Evolutionary conservation across 495 filamentous ascomycete species (phyloP), one percentile per base, ranked within the genome.

Genomic region (Aspergillus taichungensis): DNA sequence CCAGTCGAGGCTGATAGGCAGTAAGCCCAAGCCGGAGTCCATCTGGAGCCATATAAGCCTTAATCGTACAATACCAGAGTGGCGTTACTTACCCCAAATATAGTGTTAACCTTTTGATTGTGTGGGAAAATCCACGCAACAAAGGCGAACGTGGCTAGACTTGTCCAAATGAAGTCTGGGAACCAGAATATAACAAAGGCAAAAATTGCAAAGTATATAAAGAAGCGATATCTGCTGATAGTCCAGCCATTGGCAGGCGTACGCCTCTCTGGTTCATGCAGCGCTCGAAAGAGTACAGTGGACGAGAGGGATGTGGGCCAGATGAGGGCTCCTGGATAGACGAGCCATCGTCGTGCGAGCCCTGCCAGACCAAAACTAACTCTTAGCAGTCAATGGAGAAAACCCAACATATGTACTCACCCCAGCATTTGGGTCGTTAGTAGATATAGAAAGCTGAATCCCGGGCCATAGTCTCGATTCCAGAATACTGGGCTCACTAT

Each of bases 11-110:
- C 84, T 90, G 47, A 91, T 54, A 8, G 86, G 86, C 47, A 89
- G 83, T 11, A 91, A 57, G 0, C 87, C 87, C 31, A 91, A 63
- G 27, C 86, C 86, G 5, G 86, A 88, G 28, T 77, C 67, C 29
- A 87, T 81, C 38, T 87, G 79, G 3, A n/a, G 3, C 6, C 12
- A 13, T 37, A 53, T 81, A 84, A 39, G 81, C 68, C 3, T 0
- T 76, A 74, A 52, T 87, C 80, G 82, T 82, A 87, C 6, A 80
- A 87, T 42, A 85, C 58, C 30, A 84, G 73, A 56, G 72, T 85
- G 64, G 87, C 85, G 52, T 84, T 85, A 62, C 83, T 85, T 49
- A 90, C 71, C 4, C 84, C 85, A 54, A 82, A 84, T 11, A 84
- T 34, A 49, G 80, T 78, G 43, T 82, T 83, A 30, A 82, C 61